Evolutionary conservation across 1,139 yeast genomes (phyloP).

Genomic region (Kodamaea alishanica): DNA sequence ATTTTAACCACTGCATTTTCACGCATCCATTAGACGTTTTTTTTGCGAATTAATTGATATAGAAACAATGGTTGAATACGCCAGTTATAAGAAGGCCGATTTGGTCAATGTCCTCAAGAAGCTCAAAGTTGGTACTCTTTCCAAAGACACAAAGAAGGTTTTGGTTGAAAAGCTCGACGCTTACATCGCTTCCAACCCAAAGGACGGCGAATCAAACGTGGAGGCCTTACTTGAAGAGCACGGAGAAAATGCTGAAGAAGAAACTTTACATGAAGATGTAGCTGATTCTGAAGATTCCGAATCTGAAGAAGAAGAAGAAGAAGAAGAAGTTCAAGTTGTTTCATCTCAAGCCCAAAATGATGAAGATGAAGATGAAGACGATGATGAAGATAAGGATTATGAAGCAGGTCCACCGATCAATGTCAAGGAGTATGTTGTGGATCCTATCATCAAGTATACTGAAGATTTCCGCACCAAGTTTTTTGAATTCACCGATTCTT

Average conservation of each 20-base stretch:
- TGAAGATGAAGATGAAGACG: slow-evolving; percentile 22
- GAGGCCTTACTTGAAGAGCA: slow-evolving; percentile 13
- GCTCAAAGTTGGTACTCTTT: slow-evolving; percentile 31
- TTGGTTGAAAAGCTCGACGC: slow-evolving; percentile 41
- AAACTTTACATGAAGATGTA: slow-evolving; percentile 20
- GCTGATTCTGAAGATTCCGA: slow-evolving; percentile 20
- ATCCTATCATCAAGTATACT: slow-evolving; percentile 34
- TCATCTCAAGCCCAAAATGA: slow-evolving; percentile 17
- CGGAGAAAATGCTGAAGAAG: slow-evolving; percentile 15
- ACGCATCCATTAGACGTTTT: too few species aligned
- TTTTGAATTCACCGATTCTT: slow-evolving; percentile 34
- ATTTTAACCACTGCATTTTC: too few species aligned
- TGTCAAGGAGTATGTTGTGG: slow-evolving; percentile 37
- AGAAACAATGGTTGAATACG: slow-evolving; percentile 26
- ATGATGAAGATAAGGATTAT: slow-evolving; percentile 21
- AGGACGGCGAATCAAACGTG: slow-evolving; percentile 31
- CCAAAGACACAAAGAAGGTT: slow-evolving; percentile 43
- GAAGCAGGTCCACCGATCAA: slow-evolving; percentile 42
- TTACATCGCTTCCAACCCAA: slow-evolving; percentile 34
- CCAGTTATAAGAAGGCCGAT: slow-evolving; percentile 37
- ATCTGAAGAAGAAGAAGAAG: slow-evolving; percentile 21
- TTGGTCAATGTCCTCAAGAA: slow-evolving; percentile 33
- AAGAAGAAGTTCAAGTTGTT: slow-evolving; percentile 12
- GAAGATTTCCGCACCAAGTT: slow-evolving; percentile 29
- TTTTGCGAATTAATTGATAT: not conserved